Percentiles rank a stretch among this genome's conserved stretches.
Evolutionary conservation across 495 filamentous ascomycete species (phyloP).

Genomic region (Hypomontagnella monticulosa): DNA sequence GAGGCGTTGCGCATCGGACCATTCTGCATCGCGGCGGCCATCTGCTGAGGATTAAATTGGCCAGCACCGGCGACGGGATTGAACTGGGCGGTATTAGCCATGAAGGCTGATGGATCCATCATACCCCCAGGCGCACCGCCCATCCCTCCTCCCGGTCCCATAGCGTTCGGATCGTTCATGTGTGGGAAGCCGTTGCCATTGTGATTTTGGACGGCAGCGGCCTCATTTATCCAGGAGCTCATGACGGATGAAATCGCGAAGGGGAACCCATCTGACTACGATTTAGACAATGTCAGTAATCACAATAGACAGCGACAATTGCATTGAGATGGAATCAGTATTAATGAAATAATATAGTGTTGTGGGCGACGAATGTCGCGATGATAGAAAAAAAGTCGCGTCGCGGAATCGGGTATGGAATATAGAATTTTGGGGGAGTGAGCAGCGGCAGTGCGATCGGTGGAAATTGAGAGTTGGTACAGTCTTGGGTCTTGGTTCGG

Average conservation of each 20-base stretch:
- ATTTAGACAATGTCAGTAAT: constrained; percentile 59
- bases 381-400: constrained; percentile 61
- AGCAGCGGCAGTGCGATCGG: constrained; percentile 45
- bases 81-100: constrained; percentile 62
- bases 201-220: constrained; percentile 74
- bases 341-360: constrained; percentile 52
- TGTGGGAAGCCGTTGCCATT: constrained; percentile 81
- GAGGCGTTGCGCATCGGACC: constrained; percentile 82
- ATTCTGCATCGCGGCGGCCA: constrained; percentile 80
- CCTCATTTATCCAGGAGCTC: constrained; percentile 86
- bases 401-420: constrained; percentile 51
- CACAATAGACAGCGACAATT: constrained; percentile 45
- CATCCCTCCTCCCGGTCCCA: constrained; percentile 50
- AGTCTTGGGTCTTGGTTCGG: constrained; percentile 25
- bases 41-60: constrained; percentile 68
- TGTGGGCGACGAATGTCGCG: constrained; percentile 58
- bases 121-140: constrained; percentile 46
- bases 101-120: constrained; percentile 65
- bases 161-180: constrained; percentile 62
- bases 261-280: constrained; percentile 60
- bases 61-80: constrained; percentile 52
- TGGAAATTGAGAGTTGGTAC: constrained; percentile 43
- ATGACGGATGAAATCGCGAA: constrained; percentile 62
- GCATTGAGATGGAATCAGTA: constrained; percentile 46
- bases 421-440: constrained; percentile 36